These are phyloP conservation scores for Penicillium canescens DNA, from an alignment of 495 filamentous ascomycete genomes.

Conservation along the genomic window DNA sequence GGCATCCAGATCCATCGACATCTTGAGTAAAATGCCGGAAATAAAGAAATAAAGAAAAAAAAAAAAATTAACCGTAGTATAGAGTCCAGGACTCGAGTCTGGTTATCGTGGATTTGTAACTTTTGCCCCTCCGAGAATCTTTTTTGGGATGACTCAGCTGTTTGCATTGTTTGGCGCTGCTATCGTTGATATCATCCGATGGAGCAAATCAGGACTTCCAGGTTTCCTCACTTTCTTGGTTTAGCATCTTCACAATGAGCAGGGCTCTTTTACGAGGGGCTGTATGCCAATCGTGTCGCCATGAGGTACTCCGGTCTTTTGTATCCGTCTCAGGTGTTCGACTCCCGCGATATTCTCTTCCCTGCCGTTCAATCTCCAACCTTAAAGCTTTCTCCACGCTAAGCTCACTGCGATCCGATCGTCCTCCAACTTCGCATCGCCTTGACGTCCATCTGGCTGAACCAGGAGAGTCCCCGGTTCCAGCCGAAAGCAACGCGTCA, in stretches of 20 bases:
- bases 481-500: conserved; percentile 5
- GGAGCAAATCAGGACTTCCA: not conserved
- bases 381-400: conserved; percentile 27
- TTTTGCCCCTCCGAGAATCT: conserved; percentile 31
- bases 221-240: not conserved
- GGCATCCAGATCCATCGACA: conserved; percentile 73
- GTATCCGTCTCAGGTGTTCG: conserved; percentile 22
- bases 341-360: conserved; percentile 17
- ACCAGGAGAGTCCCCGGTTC: conserved; percentile 3
- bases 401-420: conserved; percentile 22
- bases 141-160: conserved; percentile 29
- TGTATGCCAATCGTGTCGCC: conserved; percentile 27
- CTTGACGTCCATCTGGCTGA: conserved; percentile 16
- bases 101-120: conserved; percentile 19
- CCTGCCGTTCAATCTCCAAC: conserved; percentile 16
- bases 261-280: conserved; percentile 28
- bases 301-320: conserved; percentile 29
- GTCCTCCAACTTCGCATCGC: conserved; percentile 16
- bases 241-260: conserved; percentile 29
- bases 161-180: conserved; percentile 29
- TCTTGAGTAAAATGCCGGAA: conserved; percentile 27
- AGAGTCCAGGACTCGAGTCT: conserved; percentile 7
- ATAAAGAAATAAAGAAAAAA: conserved; percentile 7
- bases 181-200: conserved; percentile 15
- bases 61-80: conserved; percentile 1